phyloP scores from a whole-genome alignment of 768 basidiomycete species.

The Russula compacta region DNA sequence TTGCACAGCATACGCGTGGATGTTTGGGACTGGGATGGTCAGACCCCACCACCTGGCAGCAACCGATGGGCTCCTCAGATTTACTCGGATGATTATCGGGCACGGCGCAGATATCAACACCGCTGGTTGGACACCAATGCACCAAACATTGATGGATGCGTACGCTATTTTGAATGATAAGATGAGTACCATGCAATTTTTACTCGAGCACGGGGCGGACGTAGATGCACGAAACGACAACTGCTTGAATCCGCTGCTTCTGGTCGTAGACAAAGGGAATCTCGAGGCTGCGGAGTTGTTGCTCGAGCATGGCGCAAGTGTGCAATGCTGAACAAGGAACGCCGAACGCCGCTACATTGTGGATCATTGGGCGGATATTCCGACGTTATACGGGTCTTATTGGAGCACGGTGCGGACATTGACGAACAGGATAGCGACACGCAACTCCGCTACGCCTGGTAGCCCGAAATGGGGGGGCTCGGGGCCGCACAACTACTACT shows the following conservation, averaged over 20 bases:
- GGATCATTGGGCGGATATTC: neutral
- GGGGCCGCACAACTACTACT: neutral
- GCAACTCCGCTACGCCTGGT: neutral
- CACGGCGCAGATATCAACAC: neutral
- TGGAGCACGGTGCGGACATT: neutral
- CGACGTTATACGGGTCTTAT: neutral
- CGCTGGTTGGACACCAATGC: neutral
- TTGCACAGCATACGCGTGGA: neutral
- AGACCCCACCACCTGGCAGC: neutral
- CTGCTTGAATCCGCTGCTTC: neutral
- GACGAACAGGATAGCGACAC: neutral
- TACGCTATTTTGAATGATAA: neutral
- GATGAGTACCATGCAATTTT: neutral
- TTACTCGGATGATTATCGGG: neutral
- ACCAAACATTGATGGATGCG: neutral
- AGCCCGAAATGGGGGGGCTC: neutral
- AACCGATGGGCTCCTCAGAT: neutral
- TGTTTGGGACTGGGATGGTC: neutral
- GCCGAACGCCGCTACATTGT: neutral
- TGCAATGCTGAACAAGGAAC: neutral
- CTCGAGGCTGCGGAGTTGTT: neutral
- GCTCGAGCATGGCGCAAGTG: neutral
- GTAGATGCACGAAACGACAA: neutral
- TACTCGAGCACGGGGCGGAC: neutral
- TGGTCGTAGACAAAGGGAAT: neutral